Evolutionary conservation across 352 stramenopile genomes (phyloP).

Genomic region (Globisporangium acanthophoron): DNA sequence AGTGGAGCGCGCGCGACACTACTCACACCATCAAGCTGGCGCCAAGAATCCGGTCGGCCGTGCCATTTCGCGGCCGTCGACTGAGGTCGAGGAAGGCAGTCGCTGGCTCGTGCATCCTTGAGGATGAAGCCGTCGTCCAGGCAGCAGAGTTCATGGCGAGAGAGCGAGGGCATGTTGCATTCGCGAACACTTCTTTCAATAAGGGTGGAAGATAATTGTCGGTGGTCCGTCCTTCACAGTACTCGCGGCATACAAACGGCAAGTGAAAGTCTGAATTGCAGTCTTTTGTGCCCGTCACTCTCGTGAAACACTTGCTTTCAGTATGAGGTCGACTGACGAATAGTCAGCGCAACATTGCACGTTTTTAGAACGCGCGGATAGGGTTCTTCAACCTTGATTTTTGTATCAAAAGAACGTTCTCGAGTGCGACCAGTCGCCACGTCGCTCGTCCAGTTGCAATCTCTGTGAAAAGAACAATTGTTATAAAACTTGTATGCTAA

Average conservation of each 20-base stretch:
- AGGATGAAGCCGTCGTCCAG: no score
- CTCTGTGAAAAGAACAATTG: no score
- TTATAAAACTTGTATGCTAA: not conserved
- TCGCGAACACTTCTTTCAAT: no score
- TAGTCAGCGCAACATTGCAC: not conserved
- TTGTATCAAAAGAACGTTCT: constrained; percentile 1
- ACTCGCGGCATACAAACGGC: not conserved
- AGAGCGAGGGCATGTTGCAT: no score
- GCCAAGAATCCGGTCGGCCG: no score
- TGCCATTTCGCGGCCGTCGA: no score
- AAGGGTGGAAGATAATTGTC: not conserved
- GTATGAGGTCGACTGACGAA: not conserved
- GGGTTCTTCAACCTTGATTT: not conserved
- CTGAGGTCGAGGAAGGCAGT: no score
- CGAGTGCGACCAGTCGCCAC: not conserved
- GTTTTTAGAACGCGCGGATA: not conserved
- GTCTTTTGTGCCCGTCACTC: not conserved
- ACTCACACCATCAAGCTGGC: no score
- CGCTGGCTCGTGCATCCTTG: no score
- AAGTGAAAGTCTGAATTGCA: not conserved
- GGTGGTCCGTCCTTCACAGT: not conserved
- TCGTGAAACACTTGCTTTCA: not conserved
- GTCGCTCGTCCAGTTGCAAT: not conserved
- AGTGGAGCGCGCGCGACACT: no score
- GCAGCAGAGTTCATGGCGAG: no score